Evolutionary conservation across 768 basidiomycete species (phyloP).

Genomic region (Fomitopsis pulvina): DNA sequence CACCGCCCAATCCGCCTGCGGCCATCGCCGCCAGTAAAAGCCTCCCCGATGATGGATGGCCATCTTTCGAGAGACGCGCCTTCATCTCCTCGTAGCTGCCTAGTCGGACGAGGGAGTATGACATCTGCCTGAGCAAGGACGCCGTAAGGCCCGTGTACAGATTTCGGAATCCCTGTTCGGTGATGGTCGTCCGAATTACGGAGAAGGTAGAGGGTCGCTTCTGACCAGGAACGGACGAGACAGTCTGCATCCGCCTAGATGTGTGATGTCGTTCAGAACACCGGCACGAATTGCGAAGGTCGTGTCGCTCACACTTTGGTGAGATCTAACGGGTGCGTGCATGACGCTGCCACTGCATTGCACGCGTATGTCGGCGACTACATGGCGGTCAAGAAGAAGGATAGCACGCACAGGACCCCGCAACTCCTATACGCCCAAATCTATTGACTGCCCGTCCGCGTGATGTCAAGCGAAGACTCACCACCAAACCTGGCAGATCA

Average conservation of each 20-base stretch:
- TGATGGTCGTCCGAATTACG: constrained; percentile 58
- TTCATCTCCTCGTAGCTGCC: constrained; percentile 81
- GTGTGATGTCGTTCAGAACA: not conserved
- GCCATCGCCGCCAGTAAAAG: constrained; percentile 60
- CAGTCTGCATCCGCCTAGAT: constrained; percentile 78
- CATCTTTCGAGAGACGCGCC: constrained; percentile 40
- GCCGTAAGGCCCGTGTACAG: constrained; percentile 80
- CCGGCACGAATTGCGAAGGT: not conserved
- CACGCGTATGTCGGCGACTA: not conserved
- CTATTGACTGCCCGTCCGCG: not conserved
- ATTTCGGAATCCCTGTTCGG: constrained; percentile 62
- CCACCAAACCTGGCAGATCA: constrained; percentile 26
- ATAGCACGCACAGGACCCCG: constrained; percentile 26
- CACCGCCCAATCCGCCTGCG: constrained; percentile 76
- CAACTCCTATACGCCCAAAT: constrained; percentile 23
- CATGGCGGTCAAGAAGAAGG: not conserved
- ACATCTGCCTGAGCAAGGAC: constrained; percentile 84
- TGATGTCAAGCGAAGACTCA: constrained; percentile 11
- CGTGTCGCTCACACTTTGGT: constrained; percentile 68
- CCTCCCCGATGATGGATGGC: constrained; percentile 45
- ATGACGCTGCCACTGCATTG: constrained; percentile 64
- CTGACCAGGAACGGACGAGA: constrained; percentile 36
- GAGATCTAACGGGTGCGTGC: constrained; percentile 79
- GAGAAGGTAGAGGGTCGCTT: constrained; percentile 58
- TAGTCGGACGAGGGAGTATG: constrained; percentile 81